Evolutionary conservation across 1,284 basidiomycete species (phyloP).

Genomic region (Tremellales sp.): DNA sequence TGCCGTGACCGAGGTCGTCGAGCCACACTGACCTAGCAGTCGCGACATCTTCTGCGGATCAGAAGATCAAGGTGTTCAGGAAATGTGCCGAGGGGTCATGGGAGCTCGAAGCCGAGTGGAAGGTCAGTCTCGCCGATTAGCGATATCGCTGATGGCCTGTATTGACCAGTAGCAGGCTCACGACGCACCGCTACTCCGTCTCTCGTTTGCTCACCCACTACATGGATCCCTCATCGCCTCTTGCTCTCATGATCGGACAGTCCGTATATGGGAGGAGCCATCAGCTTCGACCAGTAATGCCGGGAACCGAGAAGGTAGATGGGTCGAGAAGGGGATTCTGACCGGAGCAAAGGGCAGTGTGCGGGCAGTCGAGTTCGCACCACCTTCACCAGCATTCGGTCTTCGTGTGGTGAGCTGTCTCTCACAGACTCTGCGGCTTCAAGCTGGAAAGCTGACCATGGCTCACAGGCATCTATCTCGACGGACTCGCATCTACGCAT

Average conservation of each 20-base stretch:
- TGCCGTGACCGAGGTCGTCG: background rate
- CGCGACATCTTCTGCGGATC: constrained; percentile 46
- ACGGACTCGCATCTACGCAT: constrained; percentile 79
- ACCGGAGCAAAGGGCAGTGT: constrained; percentile 80
- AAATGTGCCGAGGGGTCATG: constrained; percentile 63
- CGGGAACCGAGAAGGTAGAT: constrained; percentile 42
- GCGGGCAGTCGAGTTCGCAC: constrained; percentile 76
- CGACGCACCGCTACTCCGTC: constrained; percentile 73
- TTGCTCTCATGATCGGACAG: constrained; percentile 78
- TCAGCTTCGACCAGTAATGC: background rate
- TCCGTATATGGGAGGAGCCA: constrained; percentile 81
- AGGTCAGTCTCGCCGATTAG: constrained; percentile 54
- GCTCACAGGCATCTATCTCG: constrained; percentile 72
- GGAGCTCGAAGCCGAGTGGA: constrained; percentile 80
- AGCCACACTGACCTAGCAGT: constrained; percentile 17
- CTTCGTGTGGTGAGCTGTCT: constrained; percentile 66
- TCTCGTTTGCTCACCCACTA: constrained; percentile 86
- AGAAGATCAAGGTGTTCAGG: constrained; percentile 77
- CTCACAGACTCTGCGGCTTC: too few species aligned
- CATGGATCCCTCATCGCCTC: constrained; percentile 80
- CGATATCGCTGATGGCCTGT: constrained; percentile 3
- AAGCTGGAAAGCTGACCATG: background rate
- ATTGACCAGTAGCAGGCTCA: too few species aligned
- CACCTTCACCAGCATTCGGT: constrained; percentile 66
- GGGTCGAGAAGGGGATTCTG: constrained; percentile 70